These are phyloP conservation scores for Colletotrichum echinochloae DNA, from an alignment of 2,329 filamentous ascomycete species.

Conservation along the genomic window DNA sequence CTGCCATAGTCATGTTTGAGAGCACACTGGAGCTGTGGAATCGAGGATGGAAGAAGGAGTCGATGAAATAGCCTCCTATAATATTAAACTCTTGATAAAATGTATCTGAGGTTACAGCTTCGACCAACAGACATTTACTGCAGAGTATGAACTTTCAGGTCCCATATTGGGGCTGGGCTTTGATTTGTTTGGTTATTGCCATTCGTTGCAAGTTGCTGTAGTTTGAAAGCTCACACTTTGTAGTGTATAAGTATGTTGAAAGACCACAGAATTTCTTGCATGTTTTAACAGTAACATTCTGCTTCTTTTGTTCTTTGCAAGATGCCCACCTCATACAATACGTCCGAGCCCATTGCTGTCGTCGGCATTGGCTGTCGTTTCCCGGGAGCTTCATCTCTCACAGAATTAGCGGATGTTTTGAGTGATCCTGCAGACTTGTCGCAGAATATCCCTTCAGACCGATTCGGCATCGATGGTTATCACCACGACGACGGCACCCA, in stretches of 20 bases:
- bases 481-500: not conserved
- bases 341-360: conserved; percentile 22
- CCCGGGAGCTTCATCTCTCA: conserved; percentile 1
- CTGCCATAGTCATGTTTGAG: too few relatives aligned
- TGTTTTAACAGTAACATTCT: not conserved
- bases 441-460: conserved; percentile 48
- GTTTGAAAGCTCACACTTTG: too few relatives aligned
- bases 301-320: not conserved
- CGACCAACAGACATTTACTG: not conserved
- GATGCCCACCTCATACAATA: not conserved
- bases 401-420: conserved; percentile 17
- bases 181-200: not conserved
- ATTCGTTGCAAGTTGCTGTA: not conserved
- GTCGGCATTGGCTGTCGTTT: conserved; percentile 29
- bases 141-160: not conserved
- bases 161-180: too few relatives aligned
- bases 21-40: too few relatives aligned
- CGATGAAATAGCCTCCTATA: too few relatives aligned
- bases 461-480: conserved; percentile 1
- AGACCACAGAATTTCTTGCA: not conserved
- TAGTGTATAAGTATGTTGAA: not conserved
- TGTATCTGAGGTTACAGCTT: not conserved
- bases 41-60: too few relatives aligned
- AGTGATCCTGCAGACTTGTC: not conserved
- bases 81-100: not conserved